phyloP scores from a whole-genome alignment of 257 asterid species.

The Coffea eugenioides region DNA sequence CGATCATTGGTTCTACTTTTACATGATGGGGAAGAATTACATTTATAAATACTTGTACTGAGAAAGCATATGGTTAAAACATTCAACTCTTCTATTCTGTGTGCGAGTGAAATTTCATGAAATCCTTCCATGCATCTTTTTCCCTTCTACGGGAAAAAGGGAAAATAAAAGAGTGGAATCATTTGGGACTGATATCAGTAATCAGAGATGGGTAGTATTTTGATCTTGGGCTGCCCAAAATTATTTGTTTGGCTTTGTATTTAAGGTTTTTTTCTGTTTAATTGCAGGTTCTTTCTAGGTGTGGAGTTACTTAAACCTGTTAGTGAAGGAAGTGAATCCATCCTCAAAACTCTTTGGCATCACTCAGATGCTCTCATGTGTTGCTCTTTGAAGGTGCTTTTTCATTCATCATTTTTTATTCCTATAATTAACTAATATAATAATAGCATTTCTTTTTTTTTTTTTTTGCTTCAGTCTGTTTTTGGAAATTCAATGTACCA shows the following conservation, averaged over 20 bases:
- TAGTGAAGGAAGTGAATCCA: constrained; percentile 58
- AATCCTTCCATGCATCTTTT: neutral
- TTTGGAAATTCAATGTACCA: neutral
- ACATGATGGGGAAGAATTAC: neutral
- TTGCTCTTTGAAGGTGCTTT: constrained; percentile 78
- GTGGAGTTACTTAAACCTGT: constrained; percentile 71
- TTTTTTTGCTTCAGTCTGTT: neutral
- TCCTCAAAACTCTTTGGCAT: constrained; percentile 84
- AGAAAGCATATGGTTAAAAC: neutral
- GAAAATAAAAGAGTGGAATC: neutral
- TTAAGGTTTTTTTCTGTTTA: neutral
- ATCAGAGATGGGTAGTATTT: neutral
- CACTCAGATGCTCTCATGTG: constrained; percentile 87
- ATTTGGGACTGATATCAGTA: neutral
- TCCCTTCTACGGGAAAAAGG: neutral
- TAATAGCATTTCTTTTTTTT: neutral
- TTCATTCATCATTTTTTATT: neutral
- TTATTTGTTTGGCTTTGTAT: neutral
- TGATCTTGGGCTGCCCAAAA: neutral
- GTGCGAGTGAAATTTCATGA: neutral
- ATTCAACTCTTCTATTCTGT: neutral
- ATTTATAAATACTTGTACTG: neutral
- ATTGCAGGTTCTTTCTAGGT: constrained; percentile 74
- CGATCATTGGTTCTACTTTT: neutral
- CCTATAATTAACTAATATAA: neutral